Conservation (phyloP, 2,329 filamentous ascomycete genomes). For the Claviceps africana region DNA sequence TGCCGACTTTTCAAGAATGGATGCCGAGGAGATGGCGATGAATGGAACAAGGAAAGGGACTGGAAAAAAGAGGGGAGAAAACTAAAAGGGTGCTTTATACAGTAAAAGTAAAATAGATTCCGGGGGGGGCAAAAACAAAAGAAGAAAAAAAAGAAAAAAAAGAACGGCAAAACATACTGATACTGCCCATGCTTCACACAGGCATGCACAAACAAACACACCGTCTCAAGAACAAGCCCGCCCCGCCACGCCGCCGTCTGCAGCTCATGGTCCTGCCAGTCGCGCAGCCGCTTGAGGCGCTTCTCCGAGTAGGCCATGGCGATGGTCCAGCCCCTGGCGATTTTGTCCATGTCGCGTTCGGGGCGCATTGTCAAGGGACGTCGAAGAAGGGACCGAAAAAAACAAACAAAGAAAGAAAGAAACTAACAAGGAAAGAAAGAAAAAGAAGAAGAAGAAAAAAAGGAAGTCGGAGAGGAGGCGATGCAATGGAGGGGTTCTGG, state of each 20-base stretch:
- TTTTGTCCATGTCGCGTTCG: slow-evolving; percentile 20
- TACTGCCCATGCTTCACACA: slow-evolving; percentile 24
- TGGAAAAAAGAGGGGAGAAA: no score
- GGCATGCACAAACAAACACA: slow-evolving; percentile 26
- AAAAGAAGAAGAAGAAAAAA: not conserved
- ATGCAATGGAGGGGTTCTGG: no score
- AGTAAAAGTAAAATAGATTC: not conserved
- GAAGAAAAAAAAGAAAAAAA: not conserved
- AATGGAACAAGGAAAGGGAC: not conserved
- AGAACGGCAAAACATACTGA: slow-evolving; percentile 20
- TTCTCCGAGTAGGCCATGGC: slow-evolving; percentile 23
- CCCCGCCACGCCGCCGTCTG: slow-evolving; percentile 19
- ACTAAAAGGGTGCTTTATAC: no score
- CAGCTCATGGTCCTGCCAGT: slow-evolving; percentile 19
- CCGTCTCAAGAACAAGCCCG: slow-evolving; percentile 22
- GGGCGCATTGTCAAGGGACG: slow-evolving; percentile 9
- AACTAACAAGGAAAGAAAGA: no score
- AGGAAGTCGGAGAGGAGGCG: no score
- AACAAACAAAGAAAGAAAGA: no score
- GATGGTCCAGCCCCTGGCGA: slow-evolving; percentile 24
- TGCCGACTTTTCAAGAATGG: no score
- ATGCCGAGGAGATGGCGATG: no score
- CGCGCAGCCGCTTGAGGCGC: slow-evolving; percentile 18
- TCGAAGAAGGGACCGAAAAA: no score
- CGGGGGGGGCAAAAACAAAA: not conserved